A percentile compares a stretch with the other conserved stretches of the same genome.
Conservation (phyloP, 1,284 basidiomycete genomes). For the Fistulinella staudtii region DNA sequence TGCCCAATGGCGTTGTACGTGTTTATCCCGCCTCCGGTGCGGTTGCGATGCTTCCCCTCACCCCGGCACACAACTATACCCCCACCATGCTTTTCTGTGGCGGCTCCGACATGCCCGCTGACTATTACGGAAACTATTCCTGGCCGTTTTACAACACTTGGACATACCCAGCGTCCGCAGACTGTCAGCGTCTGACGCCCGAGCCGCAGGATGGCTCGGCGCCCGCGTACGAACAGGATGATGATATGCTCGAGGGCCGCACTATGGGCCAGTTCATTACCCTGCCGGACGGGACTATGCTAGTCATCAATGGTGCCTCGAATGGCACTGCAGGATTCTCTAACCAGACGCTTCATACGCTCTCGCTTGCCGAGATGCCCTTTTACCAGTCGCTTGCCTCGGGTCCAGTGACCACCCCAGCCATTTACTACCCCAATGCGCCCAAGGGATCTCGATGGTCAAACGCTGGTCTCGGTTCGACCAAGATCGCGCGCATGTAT, state of each 20-base stretch:
- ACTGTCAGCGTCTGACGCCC: constrained; percentile 75
- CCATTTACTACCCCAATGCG: constrained; percentile 72
- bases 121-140: constrained; percentile 71
- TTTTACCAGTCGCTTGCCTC: constrained; percentile 62
- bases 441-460: constrained; percentile 71
- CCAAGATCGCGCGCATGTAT: constrained; percentile 75
- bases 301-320: constrained; percentile 73
- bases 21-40: constrained; percentile 94
- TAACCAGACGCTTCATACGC: constrained; percentile 42
- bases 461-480: constrained; percentile 56
- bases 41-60: constrained; percentile 86
- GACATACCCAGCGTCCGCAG: constrained; percentile 57
- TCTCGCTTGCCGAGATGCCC: constrained; percentile 49
- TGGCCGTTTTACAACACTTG: constrained; percentile 64
- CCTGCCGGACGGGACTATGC: constrained; percentile 71
- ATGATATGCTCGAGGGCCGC: constrained; percentile 71
- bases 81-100: constrained; percentile 89
- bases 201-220: constrained; percentile 65
- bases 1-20: constrained; percentile 67
- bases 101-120: constrained; percentile 71
- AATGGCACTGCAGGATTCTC: constrained; percentile 72
- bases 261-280: constrained; percentile 88
- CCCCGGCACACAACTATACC: constrained; percentile 83
- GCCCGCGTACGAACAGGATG: constrained; percentile 59
- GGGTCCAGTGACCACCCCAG: constrained; percentile 65